These are phyloP conservation scores for Pleurotus giganteus DNA, from an alignment of 768 basidiomycete species.

Conservation along the genomic window DNA sequence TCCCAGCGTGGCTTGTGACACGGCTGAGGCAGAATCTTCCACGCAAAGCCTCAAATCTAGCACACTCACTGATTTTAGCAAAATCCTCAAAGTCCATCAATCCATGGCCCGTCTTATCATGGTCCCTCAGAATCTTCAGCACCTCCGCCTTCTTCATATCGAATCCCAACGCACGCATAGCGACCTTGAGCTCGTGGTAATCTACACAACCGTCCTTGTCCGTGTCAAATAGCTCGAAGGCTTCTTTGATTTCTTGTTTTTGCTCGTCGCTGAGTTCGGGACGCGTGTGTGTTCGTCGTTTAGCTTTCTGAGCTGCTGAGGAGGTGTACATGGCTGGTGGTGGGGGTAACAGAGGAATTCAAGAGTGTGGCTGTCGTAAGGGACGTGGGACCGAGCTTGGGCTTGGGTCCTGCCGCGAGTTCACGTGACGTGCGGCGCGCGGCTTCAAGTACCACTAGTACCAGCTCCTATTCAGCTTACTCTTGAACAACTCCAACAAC, in stretches of 20 bases:
- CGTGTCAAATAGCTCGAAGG: constrained; percentile 98
- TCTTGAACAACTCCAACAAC: no score
- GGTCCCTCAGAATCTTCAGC: constrained; percentile 87
- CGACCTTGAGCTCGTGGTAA: constrained; percentile 99
- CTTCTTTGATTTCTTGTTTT: constrained; percentile 96
- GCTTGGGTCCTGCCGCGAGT: no score
- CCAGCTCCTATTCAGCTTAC: no score
- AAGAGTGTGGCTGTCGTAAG: no score
- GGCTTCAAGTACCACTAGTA: no score
- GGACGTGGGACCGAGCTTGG: no score
- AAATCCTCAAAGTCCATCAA: constrained; percentile 95
- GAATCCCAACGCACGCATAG: constrained; percentile 96
- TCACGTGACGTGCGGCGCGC: no score
- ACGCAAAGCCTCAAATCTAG: not conserved
- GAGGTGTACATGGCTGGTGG: constrained; percentile 53
- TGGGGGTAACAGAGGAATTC: constrained; percentile 7
- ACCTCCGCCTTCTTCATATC: constrained; percentile 99
- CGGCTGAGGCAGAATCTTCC: no score
- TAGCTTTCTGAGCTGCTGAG: constrained; percentile 71
- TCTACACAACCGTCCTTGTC: constrained; percentile 97
- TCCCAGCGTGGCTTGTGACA: not conserved
- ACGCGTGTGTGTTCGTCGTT: constrained; percentile 67
- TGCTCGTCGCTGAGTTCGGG: constrained; percentile 88
- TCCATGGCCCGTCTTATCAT: constrained; percentile 78
- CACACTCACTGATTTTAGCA: constrained; percentile 83